A percentile compares a stretch with the other conserved stretches of the same genome.
These are phyloP conservation scores for Orbilia blumenaviensis DNA, from an alignment of 2,329 filamentous ascomycete species.

Conservation along the genomic window DNA sequence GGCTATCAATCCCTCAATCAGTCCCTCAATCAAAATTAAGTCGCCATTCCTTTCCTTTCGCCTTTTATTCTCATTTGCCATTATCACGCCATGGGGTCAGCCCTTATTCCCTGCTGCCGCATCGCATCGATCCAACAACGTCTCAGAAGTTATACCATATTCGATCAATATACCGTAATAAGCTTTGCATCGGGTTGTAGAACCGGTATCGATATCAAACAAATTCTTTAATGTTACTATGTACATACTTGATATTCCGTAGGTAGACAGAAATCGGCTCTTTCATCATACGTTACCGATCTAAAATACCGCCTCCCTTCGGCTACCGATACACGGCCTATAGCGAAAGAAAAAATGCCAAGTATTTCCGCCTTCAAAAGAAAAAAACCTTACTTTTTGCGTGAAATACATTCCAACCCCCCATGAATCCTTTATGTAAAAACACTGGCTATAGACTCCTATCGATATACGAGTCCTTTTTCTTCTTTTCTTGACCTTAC, in stretches of 20 bases:
- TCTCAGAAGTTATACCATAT: slow-evolving; percentile 9
- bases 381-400: background rate
- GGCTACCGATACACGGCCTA: slow-evolving; percentile 26
- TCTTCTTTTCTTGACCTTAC: background rate
- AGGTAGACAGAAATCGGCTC: background rate
- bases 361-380: background rate
- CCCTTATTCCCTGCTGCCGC: slow-evolving; percentile 9
- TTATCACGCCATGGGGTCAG: slow-evolving; percentile 49
- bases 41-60: slow-evolving; percentile 1
- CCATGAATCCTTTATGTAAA: slow-evolving; percentile 48
- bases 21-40: too few species aligned
- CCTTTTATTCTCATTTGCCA: slow-evolving; percentile 26
- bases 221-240: too few species aligned
- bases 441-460: background rate
- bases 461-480: background rate
- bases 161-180: slow-evolving; percentile 15
- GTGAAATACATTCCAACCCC: slow-evolving; percentile 9
- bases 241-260: background rate
- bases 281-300: slow-evolving; percentile 12
- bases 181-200: background rate
- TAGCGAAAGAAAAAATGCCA: background rate
- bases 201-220: background rate
- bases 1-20: too few species aligned
- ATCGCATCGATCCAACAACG: slow-evolving; percentile 1
- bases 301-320: slow-evolving; percentile 16